phyloP scores from a whole-genome alignment of 495 filamentous ascomycete genomes.

The Thozetella sp. region DNA sequence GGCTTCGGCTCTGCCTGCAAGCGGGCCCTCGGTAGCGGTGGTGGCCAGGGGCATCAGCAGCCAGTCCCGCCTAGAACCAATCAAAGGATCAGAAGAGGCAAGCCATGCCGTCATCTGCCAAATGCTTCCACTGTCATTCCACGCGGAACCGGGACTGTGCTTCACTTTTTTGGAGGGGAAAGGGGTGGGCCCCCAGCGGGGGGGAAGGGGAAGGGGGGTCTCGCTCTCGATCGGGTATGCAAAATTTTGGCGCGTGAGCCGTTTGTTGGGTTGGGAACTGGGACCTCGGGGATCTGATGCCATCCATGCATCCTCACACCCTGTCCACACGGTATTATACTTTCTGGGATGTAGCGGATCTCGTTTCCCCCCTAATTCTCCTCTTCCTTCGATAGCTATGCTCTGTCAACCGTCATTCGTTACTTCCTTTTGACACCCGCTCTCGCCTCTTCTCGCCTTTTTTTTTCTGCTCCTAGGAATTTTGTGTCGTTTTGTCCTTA shows the following conservation, averaged over 20 bases:
- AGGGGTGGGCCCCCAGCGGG: no score
- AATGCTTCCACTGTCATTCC: not conserved
- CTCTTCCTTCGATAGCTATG: not conserved
- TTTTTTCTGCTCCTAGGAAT: not conserved
- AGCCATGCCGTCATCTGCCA: not conserved
- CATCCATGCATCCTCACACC: not conserved
- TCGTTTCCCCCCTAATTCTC: no score
- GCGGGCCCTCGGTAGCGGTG: not conserved
- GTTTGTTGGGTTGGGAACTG: not conserved
- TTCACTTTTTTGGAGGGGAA: not conserved
- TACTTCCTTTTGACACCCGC: not conserved
- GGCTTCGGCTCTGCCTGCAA: not conserved
- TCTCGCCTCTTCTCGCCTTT: not conserved
- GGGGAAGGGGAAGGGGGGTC: no score
- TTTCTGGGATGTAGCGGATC: not conserved
- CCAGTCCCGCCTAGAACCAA: not conserved
- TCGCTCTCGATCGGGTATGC: not conserved
- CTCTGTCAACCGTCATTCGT: not conserved
- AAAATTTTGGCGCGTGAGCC: slow-evolving; percentile 2
- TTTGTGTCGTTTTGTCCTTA: not conserved
- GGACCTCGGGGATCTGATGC: not conserved
- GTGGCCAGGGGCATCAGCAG: not conserved
- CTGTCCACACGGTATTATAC: not conserved
- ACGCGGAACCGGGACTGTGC: not conserved
- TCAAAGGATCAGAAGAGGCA: not conserved